Evolutionary conservation across 108 stramenopile species (phyloP).

Genomic region (Cyclotella kingstonii): DNA sequence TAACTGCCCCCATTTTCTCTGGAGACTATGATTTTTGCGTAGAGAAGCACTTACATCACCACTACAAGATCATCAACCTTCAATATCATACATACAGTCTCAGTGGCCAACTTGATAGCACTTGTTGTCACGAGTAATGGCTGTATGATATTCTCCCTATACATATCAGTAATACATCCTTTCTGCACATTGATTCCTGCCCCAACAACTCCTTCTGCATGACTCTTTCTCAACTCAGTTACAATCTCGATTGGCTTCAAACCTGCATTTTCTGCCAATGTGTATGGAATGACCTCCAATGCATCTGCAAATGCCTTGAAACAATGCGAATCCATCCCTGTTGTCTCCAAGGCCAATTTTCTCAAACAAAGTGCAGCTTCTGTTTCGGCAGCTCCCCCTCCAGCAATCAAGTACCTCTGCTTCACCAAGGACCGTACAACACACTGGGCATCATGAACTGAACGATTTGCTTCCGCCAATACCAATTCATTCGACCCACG

Average conservation of each 20-base stretch:
- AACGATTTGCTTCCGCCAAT: slow-evolving; percentile 97
- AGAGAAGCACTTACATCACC: slow-evolving; percentile 16
- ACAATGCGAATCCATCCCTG: slow-evolving; percentile 96
- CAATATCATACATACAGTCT: slow-evolving; percentile 98
- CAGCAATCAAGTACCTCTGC: slow-evolving; percentile 93
- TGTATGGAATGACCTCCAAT: slow-evolving; percentile 98
- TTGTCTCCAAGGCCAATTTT: slow-evolving; percentile 71
- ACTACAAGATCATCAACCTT: slow-evolving; percentile 97
- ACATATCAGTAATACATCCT: slow-evolving; percentile 93
- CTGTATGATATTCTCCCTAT: slow-evolving; percentile 91
- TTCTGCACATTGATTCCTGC: slow-evolving; percentile 97
- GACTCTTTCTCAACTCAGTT: slow-evolving; percentile 91
- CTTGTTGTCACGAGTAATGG: slow-evolving; percentile 92
- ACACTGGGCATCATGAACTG: slow-evolving; percentile 99
- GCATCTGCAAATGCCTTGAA: slow-evolving; percentile 97
- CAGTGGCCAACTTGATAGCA: slow-evolving; percentile 95
- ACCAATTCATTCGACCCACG: slow-evolving; percentile 97
- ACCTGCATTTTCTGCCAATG: slow-evolving; percentile 99
- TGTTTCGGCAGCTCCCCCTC: slow-evolving; percentile 98
- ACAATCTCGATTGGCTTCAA: slow-evolving; percentile 98
- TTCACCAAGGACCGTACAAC: slow-evolving; percentile 97
- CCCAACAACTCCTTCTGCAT: slow-evolving; percentile 80
- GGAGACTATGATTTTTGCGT: too few relatives aligned
- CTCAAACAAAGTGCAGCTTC: slow-evolving; percentile 86
- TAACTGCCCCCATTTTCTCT: too few relatives aligned